Conservation (phyloP, 371 early-diverging fungal species). For the Mucor velutinosus region DNA sequence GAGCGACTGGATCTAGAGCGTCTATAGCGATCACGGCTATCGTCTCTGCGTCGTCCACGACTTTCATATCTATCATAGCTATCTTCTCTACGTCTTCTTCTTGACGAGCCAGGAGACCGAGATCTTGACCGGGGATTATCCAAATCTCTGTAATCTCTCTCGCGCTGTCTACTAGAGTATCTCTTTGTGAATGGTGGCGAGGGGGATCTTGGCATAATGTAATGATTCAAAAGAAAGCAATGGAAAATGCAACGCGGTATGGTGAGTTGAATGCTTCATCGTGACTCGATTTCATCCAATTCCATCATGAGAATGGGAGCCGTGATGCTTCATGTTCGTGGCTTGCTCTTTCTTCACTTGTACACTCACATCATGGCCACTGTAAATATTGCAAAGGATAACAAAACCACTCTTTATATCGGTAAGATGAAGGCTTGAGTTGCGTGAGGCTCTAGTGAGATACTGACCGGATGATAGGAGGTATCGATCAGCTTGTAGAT, state of each 20-base stretch:
- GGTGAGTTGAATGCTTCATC: background rate
- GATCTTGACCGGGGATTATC: conserved; percentile 40
- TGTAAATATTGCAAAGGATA: conserved; percentile 36
- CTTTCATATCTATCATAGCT: conserved; percentile 11
- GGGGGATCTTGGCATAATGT: conserved; percentile 43
- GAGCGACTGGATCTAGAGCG: conserved; percentile 10
- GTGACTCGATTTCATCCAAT: conserved; percentile 2
- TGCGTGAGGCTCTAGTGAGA: background rate
- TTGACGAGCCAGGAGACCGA: conserved; percentile 24
- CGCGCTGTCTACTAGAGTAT: conserved; percentile 23
- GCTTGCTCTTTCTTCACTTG: conserved; percentile 6
- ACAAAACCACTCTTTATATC: conserved; percentile 59
- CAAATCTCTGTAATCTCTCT: conserved; percentile 45
- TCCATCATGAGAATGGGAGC: background rate
- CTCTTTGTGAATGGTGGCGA: conserved; percentile 44
- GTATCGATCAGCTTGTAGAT: conserved; percentile 82
- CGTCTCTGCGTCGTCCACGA: conserved; percentile 8
- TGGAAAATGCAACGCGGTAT: background rate
- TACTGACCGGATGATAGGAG: conserved; percentile 51
- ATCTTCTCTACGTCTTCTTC: conserved; percentile 20
- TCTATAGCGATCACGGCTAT: background rate
- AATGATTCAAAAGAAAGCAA: background rate
- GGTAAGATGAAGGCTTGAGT: conserved; percentile 28
- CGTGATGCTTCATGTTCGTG: background rate
- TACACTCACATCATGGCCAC: conserved; percentile 14